Evolutionary conservation across 345 rosid species (phyloP), one percentile per base, ranked within the genome.

Genomic region (Syzygium aromaticum): DNA sequence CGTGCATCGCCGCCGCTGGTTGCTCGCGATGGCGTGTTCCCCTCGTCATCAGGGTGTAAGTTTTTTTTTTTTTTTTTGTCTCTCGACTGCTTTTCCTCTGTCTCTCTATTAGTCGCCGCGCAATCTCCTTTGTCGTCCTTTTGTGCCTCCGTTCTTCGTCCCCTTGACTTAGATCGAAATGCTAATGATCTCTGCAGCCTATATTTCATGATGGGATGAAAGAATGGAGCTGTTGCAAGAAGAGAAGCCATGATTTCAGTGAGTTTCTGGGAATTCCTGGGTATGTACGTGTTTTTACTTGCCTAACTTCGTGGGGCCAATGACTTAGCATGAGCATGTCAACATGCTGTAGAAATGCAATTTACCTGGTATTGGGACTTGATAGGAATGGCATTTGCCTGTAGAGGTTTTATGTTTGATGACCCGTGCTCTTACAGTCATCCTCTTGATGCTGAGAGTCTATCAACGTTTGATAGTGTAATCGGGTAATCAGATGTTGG

Each of bases 141-240:
- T 83, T 51, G 52, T 83, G 3, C 54, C 54, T 4, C 54, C 85
- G 19, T 53, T 67, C 56, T 53, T 67, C 56, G 25, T 12, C 22
- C 77, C 43, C 23, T 16, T 52, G 25, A 19, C 49, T 88, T 84
- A 80, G 23, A 86, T 49, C 90, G 53, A 51, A 2, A 86, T 86
- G 51, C 85, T 54, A 33, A 87, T 43, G 46, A 43, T 86, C 46
- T 84, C 91, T 92, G 88, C 90, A 96, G 98, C 99, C 99, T 52
- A 87, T 92, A 89, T 98, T 98, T 90, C 98, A 94, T 77, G 99
- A 98, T 85, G 99, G 99, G 88, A 96, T 92, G 94, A 98, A 95
- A 93, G 99, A 96, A 87, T 96, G 99, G 99, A 95, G 99, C 87
- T 98, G 99, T 92, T 98, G 98, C 95, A 98, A 96, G 92, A 95